A percentile compares a stretch with the other conserved stretches of the same genome.
These are phyloP conservation scores for Alloascoidea africana DNA, from an alignment of 805 yeast genomes.

Conservation along the genomic window DNA sequence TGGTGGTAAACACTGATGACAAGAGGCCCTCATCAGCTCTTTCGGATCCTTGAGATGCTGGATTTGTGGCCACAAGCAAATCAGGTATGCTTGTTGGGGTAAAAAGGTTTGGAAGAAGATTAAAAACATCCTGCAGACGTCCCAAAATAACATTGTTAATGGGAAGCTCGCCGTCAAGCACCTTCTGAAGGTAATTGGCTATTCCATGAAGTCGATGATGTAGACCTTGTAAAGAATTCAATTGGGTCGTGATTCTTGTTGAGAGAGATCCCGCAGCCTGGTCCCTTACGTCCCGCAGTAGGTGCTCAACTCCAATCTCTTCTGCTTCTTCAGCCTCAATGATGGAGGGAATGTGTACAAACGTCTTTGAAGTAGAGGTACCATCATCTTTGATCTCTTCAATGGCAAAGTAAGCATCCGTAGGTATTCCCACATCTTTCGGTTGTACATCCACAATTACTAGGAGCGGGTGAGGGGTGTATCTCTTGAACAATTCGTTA, in stretches of 20 bases:
- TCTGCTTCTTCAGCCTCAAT: conserved; percentile 98
- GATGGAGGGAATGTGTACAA: conserved; percentile 81
- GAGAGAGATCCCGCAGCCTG: conserved; percentile 93
- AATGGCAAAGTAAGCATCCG: conserved; percentile 85
- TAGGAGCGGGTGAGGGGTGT: conserved; percentile 66
- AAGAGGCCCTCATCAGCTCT: conserved; percentile 32
- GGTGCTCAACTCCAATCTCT: conserved; percentile 96
- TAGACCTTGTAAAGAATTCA: conserved; percentile 76
- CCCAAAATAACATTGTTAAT: conserved; percentile 84
- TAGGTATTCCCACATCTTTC: conserved; percentile 76
- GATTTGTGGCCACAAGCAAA: conserved; percentile 7
- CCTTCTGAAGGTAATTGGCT: conserved; percentile 61
- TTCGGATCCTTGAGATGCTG: conserved; percentile 8
- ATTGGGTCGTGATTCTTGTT: conserved; percentile 74
- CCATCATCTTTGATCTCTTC: conserved; percentile 97
- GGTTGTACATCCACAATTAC: conserved; percentile 89
- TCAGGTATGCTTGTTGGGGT: conserved; percentile 13
- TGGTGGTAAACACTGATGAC: conserved; percentile 71
- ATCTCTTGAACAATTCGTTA: conserved; percentile 77
- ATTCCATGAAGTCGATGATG: conserved; percentile 69
- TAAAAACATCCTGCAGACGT: conserved; percentile 87
- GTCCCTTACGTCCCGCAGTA: conserved; percentile 86
- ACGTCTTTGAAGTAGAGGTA: conserved; percentile 80
- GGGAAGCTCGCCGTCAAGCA: conserved; percentile 58
- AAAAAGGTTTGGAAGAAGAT: conserved; percentile 70